These are phyloP conservation scores for Croton laevigatus DNA, from an alignment of 441 rosid species.

Conservation along the genomic window DNA sequence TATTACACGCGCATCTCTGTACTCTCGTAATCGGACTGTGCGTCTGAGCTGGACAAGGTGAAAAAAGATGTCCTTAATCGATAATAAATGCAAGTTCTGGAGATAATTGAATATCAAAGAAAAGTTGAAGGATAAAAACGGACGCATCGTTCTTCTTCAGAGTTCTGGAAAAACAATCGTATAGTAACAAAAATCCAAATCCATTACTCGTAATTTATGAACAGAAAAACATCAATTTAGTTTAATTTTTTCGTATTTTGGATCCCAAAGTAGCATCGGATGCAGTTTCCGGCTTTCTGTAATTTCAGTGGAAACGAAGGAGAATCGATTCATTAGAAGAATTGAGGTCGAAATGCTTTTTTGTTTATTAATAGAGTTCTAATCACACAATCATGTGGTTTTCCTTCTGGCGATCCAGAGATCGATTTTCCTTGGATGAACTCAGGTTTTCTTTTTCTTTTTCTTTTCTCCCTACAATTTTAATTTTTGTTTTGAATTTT, in stretches of 20 bases:
- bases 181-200: not conserved
- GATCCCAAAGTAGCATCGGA: not conserved
- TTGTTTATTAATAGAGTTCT: slow-evolving; percentile 25
- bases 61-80: no score
- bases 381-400: slow-evolving; percentile 83
- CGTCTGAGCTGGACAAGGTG: no score
- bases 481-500: not conserved
- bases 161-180: not conserved
- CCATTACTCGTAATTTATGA: no score
- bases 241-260: no score
- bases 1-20: no score
- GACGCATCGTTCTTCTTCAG: not conserved
- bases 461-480: not conserved
- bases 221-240: not conserved
- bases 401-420: slow-evolving; percentile 89
- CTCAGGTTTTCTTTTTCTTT: slow-evolving; percentile 59
- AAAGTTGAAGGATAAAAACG: no score
- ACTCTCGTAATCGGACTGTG: no score
- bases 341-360: not conserved
- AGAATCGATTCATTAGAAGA: not conserved
- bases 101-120: no score
- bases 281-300: not conserved
- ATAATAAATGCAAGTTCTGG: no score
- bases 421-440: slow-evolving; percentile 91
- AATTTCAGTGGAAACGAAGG: not conserved